Conservation (phyloP, 2,329 filamentous ascomycete species). For the Microdochium nivale region DNA sequence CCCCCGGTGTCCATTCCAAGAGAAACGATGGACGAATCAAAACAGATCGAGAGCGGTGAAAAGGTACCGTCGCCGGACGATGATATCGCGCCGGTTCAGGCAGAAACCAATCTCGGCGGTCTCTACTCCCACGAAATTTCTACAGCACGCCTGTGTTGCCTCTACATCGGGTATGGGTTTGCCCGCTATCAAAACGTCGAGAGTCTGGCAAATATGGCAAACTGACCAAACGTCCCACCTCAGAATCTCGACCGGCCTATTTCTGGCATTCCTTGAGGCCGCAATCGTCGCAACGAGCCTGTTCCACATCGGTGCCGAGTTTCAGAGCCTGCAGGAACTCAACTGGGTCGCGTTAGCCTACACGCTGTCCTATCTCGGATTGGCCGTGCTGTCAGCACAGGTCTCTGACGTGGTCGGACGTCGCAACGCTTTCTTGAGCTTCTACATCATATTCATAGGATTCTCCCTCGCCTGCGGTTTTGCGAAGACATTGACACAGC, state of each 20-base stretch:
- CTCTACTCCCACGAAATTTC: not conserved
- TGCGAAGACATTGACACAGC: conserved; percentile 30
- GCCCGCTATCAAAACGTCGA: not conserved
- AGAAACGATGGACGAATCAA: no score
- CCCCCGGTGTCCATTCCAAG: no score
- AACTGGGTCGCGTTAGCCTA: conserved; percentile 50
- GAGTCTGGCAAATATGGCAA: not conserved
- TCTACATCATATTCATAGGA: conserved; percentile 43
- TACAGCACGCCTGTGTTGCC: not conserved
- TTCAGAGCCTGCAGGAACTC: conserved; percentile 31
- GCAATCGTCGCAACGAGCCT: conserved; percentile 52
- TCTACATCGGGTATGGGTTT: not conserved
- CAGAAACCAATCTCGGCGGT: not conserved
- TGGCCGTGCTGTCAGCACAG: conserved; percentile 45
- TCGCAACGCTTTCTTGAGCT: conserved; percentile 38
- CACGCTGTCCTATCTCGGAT: conserved; percentile 48
- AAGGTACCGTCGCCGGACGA: not conserved
- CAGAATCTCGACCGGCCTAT: conserved; percentile 43
- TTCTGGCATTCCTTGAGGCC: conserved; percentile 50
- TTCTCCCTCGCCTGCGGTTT: conserved; percentile 50
- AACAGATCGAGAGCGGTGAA: not conserved
- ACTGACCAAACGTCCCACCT: not conserved
- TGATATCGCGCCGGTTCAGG: not conserved
- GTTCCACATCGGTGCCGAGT: conserved; percentile 44
- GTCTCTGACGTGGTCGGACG: conserved; percentile 46